Evolutionary conservation across 2,329 filamentous ascomycete species (phyloP).

Genomic region (Xylaria sp.): DNA sequence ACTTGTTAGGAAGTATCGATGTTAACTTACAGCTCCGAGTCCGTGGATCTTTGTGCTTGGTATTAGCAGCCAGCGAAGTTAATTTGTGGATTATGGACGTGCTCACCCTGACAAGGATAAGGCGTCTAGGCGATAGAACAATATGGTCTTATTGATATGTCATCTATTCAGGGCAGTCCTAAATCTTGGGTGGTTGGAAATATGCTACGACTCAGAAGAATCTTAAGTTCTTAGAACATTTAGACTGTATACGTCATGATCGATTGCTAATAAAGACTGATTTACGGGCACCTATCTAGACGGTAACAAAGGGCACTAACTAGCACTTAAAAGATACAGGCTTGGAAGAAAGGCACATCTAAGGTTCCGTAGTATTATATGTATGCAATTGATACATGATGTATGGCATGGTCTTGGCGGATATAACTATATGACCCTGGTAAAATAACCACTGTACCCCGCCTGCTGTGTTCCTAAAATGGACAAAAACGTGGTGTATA

Average conservation of each 20-base stretch:
- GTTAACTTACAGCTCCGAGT: slow-evolving; percentile 19
- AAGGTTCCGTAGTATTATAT: background rate
- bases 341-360: slow-evolving; percentile 7
- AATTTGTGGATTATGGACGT: slow-evolving; percentile 8
- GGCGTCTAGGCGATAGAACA: background rate
- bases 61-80: background rate
- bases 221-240: background rate
- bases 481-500: background rate
- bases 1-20: slow-evolving; percentile 17
- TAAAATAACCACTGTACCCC: slow-evolving; percentile 15
- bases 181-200: background rate
- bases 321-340: slow-evolving; percentile 1
- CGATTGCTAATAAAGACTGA: background rate
- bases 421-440: background rate
- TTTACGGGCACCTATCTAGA: background rate
- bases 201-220: background rate
- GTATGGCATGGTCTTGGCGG: background rate
- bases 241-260: slow-evolving; percentile 20
- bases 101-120: background rate
- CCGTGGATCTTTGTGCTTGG: background rate
- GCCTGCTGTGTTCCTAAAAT: slow-evolving; percentile 14
- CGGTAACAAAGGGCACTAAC: slow-evolving; percentile 23
- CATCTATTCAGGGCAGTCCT: background rate
- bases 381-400: slow-evolving; percentile 26
- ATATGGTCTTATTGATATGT: slow-evolving; percentile 10